A percentile compares a stretch with the other conserved stretches of the same genome.
Conservation (phyloP, 192 early-diverging fungal genomes). For the Dissophora ornata region DNA sequence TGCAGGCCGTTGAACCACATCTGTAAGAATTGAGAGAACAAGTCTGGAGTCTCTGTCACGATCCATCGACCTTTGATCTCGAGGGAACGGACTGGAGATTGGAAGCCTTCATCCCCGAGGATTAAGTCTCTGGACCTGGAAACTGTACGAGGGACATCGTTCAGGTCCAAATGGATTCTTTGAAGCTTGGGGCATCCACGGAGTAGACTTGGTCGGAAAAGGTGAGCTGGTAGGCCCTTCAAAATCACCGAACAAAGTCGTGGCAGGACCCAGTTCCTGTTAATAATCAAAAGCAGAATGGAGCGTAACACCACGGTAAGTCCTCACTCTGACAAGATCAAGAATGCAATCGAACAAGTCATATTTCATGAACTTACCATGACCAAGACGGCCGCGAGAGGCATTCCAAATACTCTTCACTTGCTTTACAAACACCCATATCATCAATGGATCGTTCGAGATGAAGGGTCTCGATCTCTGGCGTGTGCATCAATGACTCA, state of each 20-base stretch:
- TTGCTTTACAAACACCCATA: neutral
- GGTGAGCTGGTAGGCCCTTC: conserved; percentile 19
- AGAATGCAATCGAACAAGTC: too few species aligned
- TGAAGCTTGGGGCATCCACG: conserved; percentile 14
- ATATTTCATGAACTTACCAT: conserved; percentile 10
- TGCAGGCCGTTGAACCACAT: conserved; percentile 1
- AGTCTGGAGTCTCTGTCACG: neutral
- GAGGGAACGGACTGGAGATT: conserved; percentile 1
- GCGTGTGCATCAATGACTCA: conserved; percentile 2
- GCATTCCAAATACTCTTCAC: conserved; percentile 3
- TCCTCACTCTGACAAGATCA: too few species aligned
- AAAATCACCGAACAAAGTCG: neutral
- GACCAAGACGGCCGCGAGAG: conserved; percentile 15
- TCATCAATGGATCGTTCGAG: conserved; percentile 4
- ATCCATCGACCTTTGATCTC: conserved; percentile 28
- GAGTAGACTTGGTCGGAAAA: conserved; percentile 17
- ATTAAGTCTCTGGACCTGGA: conserved; percentile 1
- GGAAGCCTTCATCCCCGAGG: neutral
- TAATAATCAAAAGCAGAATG: too few species aligned
- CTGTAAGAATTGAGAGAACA: neutral
- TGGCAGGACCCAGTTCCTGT: conserved; percentile 32
- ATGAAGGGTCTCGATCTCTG: conserved; percentile 1
- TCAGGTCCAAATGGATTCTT: conserved; percentile 6
- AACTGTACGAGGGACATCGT: neutral
- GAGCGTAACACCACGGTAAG: too few species aligned